A percentile compares a stretch with the other conserved stretches of the same genome.
Conservation (phyloP, 2,329 filamentous ascomycete species). For the Didymella segeticola region DNA sequence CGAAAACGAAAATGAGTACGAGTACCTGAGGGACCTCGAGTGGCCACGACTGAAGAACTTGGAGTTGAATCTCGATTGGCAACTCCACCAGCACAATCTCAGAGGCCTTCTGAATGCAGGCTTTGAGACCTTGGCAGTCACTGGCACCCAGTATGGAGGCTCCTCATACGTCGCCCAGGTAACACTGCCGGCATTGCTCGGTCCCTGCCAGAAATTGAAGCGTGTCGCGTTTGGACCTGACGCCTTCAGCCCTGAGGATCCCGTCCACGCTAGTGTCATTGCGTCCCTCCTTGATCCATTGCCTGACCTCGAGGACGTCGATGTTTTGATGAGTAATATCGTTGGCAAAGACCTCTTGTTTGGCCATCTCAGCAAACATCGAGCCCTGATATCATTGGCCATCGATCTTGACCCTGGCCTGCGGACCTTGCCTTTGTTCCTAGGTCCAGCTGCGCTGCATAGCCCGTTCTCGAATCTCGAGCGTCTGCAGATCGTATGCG, state of each 20-base stretch:
- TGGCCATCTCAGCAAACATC: constrained; percentile 31
- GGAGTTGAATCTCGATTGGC: constrained; percentile 41
- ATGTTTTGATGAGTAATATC: constrained; percentile 33
- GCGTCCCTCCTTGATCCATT: constrained; percentile 27
- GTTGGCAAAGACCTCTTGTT: constrained; percentile 37
- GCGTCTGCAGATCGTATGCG: constrained; percentile 38
- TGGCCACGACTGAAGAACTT: constrained; percentile 42
- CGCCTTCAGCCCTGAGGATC: constrained; percentile 24
- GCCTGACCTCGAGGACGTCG: constrained; percentile 30
- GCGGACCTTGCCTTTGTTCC: constrained; percentile 30
- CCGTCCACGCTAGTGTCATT: constrained; percentile 31
- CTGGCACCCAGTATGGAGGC: constrained; percentile 31
- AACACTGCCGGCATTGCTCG: constrained; percentile 33
- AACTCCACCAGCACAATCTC: constrained; percentile 26
- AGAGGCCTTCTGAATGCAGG: constrained; percentile 30
- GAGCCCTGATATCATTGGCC: constrained; percentile 34
- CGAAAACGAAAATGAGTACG: constrained; percentile 23
- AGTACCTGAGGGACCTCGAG: constrained; percentile 32
- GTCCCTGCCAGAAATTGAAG: constrained; percentile 29
- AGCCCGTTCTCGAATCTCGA: constrained; percentile 32
- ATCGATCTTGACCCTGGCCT: constrained; percentile 42
- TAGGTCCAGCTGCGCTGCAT: constrained; percentile 21
- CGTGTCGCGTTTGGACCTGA: constrained; percentile 38
- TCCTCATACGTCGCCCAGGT: constrained; percentile 30
- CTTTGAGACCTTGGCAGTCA: constrained; percentile 37